Percentiles rank a stretch among this genome's conserved stretches.
These are phyloP conservation scores for Ogataea hybrid DNA, from an alignment of 1,139 yeast genomes.

Conservation along the genomic window DNA sequence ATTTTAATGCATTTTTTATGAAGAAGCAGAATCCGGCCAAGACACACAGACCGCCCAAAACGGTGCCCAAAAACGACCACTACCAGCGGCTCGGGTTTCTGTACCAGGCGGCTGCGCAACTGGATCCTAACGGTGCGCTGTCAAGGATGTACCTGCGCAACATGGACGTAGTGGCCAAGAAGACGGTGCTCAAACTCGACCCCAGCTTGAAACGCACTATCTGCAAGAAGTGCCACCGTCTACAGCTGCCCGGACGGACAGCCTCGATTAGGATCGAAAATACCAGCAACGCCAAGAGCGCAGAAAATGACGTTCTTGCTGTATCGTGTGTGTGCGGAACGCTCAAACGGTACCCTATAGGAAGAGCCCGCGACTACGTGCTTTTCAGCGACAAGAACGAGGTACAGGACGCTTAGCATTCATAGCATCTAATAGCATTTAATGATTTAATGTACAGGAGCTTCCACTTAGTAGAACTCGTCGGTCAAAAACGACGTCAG, in stretches of 20 bases:
- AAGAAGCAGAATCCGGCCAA: background rate
- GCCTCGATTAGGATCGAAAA: conserved; percentile 36
- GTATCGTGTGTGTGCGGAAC: conserved; percentile 38
- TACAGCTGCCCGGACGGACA: conserved; percentile 46
- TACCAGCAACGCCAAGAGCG: conserved; percentile 27
- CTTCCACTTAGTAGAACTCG: conserved; percentile 12
- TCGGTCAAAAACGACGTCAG: conserved; percentile 19
- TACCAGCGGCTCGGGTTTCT: conserved; percentile 56
- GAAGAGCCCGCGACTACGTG: conserved; percentile 33
- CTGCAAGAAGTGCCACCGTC: conserved; percentile 57
- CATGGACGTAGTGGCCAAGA: conserved; percentile 54
- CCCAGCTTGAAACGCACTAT: conserved; percentile 59
- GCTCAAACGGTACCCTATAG: conserved; percentile 39
- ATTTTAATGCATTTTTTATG: conserved; percentile 1
- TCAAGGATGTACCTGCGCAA: conserved; percentile 50
- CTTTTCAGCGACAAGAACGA: conserved; percentile 31
- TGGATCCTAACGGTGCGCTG: conserved; percentile 31
- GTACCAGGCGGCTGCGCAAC: conserved; percentile 45
- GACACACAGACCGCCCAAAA: conserved; percentile 21
- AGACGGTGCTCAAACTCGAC: conserved; percentile 58
- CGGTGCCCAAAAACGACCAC: conserved; percentile 55
- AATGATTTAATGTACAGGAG: conserved; percentile 7
- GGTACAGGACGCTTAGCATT: background rate
- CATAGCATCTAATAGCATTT: background rate
- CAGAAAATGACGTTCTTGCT: conserved; percentile 32